A percentile compares a stretch with the other conserved stretches of the same genome.
Conservation (phyloP, 305 asterid genomes). For the Fraxinus albicans region DNA sequence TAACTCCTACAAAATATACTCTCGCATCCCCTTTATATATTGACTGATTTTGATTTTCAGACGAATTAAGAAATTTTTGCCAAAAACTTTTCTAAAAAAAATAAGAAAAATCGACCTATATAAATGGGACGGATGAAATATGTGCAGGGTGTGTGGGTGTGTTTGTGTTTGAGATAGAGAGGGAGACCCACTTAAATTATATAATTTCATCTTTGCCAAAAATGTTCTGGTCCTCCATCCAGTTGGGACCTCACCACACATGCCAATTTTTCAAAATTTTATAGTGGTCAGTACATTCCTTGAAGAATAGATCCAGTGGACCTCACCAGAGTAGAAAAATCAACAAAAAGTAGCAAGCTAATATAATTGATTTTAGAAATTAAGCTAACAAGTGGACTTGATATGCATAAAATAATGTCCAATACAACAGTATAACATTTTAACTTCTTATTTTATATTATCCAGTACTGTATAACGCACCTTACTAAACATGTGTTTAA, state of each 20-base stretch:
- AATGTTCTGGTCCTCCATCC: not conserved
- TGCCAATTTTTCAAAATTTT: not conserved
- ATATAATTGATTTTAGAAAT: not conserved
- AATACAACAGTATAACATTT: not conserved
- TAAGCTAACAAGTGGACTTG: not conserved
- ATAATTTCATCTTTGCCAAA: no score
- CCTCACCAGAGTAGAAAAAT: not conserved
- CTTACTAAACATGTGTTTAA: conserved; percentile 25
- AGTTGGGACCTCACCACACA: not conserved
- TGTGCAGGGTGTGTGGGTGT: no score
- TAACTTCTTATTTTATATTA: not conserved
- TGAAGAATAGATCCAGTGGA: not conserved
- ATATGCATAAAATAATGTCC: not conserved
- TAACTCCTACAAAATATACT: not conserved
- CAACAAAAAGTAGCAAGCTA: not conserved
- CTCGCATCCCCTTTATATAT: not conserved
- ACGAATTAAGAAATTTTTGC: not conserved
- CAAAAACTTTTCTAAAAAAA: not conserved
- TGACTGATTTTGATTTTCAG: not conserved
- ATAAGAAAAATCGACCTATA: no score
- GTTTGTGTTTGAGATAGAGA: no score
- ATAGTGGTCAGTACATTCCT: not conserved
- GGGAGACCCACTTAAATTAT: no score
- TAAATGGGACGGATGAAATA: no score
- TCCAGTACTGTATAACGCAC: not conserved